phyloP scores from a whole-genome alignment of 257 asterid genomes.

The Phtheirospermum japonicum region DNA sequence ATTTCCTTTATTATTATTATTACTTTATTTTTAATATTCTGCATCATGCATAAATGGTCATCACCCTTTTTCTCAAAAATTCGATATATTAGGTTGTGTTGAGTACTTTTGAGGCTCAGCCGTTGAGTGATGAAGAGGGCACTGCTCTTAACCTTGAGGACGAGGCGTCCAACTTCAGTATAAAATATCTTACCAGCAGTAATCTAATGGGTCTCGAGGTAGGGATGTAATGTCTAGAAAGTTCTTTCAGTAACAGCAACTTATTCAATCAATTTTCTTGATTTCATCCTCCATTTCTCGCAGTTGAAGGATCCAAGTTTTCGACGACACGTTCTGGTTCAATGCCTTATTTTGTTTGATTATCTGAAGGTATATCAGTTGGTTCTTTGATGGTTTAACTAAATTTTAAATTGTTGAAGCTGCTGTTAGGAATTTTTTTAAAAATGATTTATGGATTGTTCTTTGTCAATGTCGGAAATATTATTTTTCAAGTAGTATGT shows the following conservation, averaged over 20 bases:
- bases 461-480: constrained; percentile 16
- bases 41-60: background rate
- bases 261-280: constrained; percentile 22
- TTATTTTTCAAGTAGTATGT: constrained; percentile 19
- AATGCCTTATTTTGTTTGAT: constrained; percentile 92
- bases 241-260: constrained; percentile 18
- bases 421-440: constrained; percentile 9
- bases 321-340: constrained; percentile 92
- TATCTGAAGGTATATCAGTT: constrained; percentile 71
- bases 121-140: constrained; percentile 92
- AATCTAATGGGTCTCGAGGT: constrained; percentile 98
- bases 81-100: constrained; percentile 60
- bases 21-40: background rate
- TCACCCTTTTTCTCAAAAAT: constrained; percentile 21
- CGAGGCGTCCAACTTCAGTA: constrained; percentile 86
- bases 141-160: constrained; percentile 77
- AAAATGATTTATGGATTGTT: constrained; percentile 16
- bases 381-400: constrained; percentile 5
- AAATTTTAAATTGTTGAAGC: constrained; percentile 20
- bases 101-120: constrained; percentile 92
- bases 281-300: constrained; percentile 23
- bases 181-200: constrained; percentile 94
- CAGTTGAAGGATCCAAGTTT: constrained; percentile 99
- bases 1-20: background rate
- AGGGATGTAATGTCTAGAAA: constrained; percentile 23